Conservation (phyloP, 2,329 filamentous ascomycete genomes). For the Ophioceras dolichostomum region DNA sequence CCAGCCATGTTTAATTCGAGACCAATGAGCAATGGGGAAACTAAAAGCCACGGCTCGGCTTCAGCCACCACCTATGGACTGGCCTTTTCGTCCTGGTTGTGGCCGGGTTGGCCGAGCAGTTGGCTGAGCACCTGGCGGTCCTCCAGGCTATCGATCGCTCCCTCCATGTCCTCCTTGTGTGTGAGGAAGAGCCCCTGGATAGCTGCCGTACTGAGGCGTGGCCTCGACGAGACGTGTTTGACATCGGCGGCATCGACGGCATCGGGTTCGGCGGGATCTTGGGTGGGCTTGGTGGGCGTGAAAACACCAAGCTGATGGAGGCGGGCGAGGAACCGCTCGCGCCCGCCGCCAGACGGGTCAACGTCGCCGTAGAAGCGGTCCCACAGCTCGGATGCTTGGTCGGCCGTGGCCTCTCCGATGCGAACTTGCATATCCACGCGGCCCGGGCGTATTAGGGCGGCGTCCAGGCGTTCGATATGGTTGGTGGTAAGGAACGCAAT, state of each 20-base stretch:
- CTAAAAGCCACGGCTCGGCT: too few relatives aligned
- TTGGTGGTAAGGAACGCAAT: constrained; percentile 94
- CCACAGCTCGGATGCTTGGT: constrained; percentile 83
- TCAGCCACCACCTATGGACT: too few relatives aligned
- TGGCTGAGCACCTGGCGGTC: neutral
- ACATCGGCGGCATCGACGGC: too few relatives aligned
- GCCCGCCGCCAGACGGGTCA: constrained; percentile 50
- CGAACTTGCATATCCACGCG: constrained; percentile 88
- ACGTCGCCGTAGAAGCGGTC: constrained; percentile 86
- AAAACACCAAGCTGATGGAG: constrained; percentile 62
- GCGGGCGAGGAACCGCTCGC: constrained; percentile 56
- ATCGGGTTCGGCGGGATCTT: too few relatives aligned
- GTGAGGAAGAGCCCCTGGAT: constrained; percentile 92
- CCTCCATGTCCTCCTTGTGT: constrained; percentile 83
- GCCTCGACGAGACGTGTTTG: too few relatives aligned
- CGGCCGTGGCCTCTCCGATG: constrained; percentile 75
- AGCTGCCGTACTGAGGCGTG: constrained; percentile 71
- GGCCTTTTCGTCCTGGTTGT: too few relatives aligned
- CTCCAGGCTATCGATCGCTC: constrained; percentile 53
- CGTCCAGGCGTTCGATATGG: constrained; percentile 78
- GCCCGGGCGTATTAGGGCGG: constrained; percentile 80
- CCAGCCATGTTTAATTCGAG: too few relatives aligned
- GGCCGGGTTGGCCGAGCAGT: too few relatives aligned
- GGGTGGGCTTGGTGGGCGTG: too few relatives aligned
- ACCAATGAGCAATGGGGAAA: too few relatives aligned